Evolutionary conservation across 768 basidiomycete species (phyloP).

Genomic region (Agrocybe chaxingu): DNA sequence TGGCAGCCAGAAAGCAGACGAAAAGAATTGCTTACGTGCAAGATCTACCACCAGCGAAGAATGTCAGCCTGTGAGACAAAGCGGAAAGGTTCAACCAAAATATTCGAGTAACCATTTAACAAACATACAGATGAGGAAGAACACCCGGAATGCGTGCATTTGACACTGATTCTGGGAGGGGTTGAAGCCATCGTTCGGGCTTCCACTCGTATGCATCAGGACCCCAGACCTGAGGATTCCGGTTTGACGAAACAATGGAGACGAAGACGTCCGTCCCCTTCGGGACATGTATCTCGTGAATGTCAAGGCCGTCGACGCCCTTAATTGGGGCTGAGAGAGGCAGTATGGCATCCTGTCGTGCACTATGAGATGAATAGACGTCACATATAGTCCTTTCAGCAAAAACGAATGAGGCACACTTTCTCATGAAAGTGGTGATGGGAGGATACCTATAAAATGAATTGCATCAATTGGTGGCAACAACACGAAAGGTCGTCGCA

Average conservation of each 20-base stretch:
- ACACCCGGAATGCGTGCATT: slow-evolving; percentile 40
- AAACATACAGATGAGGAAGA: slow-evolving; percentile 39
- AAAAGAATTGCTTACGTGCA: slow-evolving; percentile 34
- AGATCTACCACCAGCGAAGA: slow-evolving; percentile 37
- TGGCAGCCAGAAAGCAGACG: background rate
- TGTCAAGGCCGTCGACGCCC: slow-evolving; percentile 28
- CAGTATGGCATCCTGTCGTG: slow-evolving; percentile 8
- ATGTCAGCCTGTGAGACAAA: slow-evolving; percentile 34
- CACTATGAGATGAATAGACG: background rate
- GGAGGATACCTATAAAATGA: slow-evolving; percentile 8
- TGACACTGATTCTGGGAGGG: slow-evolving; percentile 31
- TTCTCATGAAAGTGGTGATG: slow-evolving; percentile 2
- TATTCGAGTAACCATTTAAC: background rate
- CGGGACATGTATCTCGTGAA: slow-evolving; percentile 34
- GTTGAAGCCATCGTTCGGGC: slow-evolving; percentile 46
- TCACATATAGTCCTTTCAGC: background rate
- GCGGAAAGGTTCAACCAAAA: background rate
- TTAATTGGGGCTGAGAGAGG: slow-evolving; percentile 12
- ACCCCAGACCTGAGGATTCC: slow-evolving; percentile 43
- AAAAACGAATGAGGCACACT: background rate
- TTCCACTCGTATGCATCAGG: slow-evolving; percentile 47
- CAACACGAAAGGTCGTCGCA: slow-evolving; percentile 5
- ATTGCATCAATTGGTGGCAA: slow-evolving; percentile 1
- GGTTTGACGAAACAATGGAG: slow-evolving; percentile 35
- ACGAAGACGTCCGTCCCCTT: slow-evolving; percentile 36